Percentiles rank a stretch among this genome's conserved stretches.
These are phyloP conservation scores for Wickerhamomyces mucosus DNA, from an alignment of 805 yeast species.

Conservation along the genomic window DNA sequence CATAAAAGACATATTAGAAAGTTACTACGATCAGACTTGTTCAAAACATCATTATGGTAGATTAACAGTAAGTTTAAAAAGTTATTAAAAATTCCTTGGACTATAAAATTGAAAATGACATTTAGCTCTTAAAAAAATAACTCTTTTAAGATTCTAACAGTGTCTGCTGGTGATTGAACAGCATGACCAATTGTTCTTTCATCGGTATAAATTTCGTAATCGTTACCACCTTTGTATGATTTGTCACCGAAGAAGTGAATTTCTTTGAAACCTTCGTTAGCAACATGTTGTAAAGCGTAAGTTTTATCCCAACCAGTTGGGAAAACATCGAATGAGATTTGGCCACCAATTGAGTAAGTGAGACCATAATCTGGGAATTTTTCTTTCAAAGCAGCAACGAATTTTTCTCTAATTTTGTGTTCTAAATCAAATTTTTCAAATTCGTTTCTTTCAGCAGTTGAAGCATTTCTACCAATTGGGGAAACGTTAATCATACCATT, in stretches of 20 bases:
- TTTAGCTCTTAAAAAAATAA: conserved; percentile 39
- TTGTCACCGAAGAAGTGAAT: conserved; percentile 99
- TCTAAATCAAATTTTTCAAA: conserved; percentile 77
- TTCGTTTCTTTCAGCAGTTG: conserved; percentile 87
- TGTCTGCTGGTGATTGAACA: conserved; percentile 82
- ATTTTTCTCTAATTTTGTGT: conserved; percentile 71
- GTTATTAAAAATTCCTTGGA: too few relatives aligned
- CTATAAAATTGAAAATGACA: too few relatives aligned
- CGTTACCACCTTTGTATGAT: conserved; percentile 96
- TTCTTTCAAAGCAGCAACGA: conserved; percentile 78
- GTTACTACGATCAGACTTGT: too few relatives aligned
- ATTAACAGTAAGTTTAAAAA: too few relatives aligned
- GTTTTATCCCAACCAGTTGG: conserved; percentile 99
- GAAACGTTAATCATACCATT: conserved; percentile 98
- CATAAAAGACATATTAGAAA: too few relatives aligned
- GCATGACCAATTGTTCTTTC: conserved; percentile 93
- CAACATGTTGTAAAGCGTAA: conserved; percentile 91
- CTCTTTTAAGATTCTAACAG: conserved; percentile 78
- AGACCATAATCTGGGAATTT: conserved; percentile 76
- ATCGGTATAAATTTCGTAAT: conserved; percentile 91
- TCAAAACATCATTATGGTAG: too few relatives aligned
- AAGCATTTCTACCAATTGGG: conserved; percentile 97
- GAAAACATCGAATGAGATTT: conserved; percentile 97
- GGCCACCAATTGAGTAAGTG: conserved; percentile 98
- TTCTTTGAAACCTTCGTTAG: conserved; percentile 68